These are phyloP conservation scores for Xylogone sp. DNA, from an alignment of 2,329 filamentous ascomycete species.

Conservation along the genomic window DNA sequence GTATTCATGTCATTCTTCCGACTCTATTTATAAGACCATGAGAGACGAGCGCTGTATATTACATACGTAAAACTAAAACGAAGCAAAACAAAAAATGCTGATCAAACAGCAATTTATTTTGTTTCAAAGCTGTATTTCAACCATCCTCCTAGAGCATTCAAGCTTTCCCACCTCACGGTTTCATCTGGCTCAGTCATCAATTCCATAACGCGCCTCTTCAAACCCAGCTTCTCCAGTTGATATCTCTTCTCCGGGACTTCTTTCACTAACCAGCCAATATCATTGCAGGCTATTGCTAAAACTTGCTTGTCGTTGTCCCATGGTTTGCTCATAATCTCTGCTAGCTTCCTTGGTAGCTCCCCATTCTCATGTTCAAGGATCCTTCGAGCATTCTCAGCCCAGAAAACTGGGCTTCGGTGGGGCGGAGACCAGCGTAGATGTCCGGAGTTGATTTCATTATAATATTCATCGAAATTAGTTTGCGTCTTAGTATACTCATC, in stretches of 20 bases:
- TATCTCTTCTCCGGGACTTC: constrained; percentile 65
- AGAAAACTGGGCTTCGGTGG: constrained; percentile 67
- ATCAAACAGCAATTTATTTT: constrained; percentile 13
- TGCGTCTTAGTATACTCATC: constrained; percentile 68
- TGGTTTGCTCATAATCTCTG: constrained; percentile 61
- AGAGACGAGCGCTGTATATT: not conserved
- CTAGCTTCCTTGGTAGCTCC: constrained; percentile 61
- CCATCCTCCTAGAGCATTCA: constrained; percentile 73
- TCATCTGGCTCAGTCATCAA: constrained; percentile 70
- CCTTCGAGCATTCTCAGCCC: constrained; percentile 66
- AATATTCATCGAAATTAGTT: constrained; percentile 43
- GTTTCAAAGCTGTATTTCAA: constrained; percentile 64
- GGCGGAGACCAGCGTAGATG: constrained; percentile 74
- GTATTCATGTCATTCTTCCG: not conserved
- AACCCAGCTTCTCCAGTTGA: constrained; percentile 61
- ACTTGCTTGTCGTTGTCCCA: constrained; percentile 72
- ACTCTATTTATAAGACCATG: not conserved
- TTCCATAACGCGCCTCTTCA: constrained; percentile 69
- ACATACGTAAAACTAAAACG: not conserved
- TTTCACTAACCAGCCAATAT: constrained; percentile 67
- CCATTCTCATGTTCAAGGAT: constrained; percentile 66
- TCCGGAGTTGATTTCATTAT: constrained; percentile 63
- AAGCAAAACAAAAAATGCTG: not conserved
- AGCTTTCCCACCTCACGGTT: constrained; percentile 67
- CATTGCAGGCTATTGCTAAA: constrained; percentile 69